These are phyloP conservation scores for Allantophomopsis lycopodina DNA, from an alignment of 2,329 filamentous ascomycete genomes.

Conservation along the genomic window DNA sequence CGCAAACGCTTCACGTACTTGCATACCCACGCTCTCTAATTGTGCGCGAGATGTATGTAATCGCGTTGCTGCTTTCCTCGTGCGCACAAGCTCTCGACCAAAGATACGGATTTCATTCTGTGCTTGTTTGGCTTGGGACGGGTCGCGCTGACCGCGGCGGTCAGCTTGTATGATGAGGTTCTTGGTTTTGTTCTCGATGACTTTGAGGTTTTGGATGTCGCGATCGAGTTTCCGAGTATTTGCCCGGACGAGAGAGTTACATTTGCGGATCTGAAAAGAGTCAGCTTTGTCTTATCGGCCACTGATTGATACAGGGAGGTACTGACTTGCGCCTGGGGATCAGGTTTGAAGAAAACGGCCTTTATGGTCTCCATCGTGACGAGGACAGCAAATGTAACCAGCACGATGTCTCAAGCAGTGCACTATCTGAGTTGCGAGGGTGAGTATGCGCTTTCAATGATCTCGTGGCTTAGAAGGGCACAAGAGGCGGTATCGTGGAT, in stretches of 20 bases:
- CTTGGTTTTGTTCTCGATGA: slow-evolving; percentile 73
- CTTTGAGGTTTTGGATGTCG: slow-evolving; percentile 68
- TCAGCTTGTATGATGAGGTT: slow-evolving; percentile 74
- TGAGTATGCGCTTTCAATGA: no score
- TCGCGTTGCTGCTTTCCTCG: slow-evolving; percentile 61
- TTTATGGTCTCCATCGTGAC: slow-evolving; percentile 71
- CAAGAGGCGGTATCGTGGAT: no score
- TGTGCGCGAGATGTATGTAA: slow-evolving; percentile 84
- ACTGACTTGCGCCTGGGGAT: slow-evolving; percentile 80
- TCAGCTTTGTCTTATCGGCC: slow-evolving; percentile 1
- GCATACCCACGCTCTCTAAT: slow-evolving; percentile 87
- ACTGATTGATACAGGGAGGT: no score
- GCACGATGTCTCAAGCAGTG: no score
- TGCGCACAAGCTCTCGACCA: slow-evolving; percentile 73
- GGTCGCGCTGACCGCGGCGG: slow-evolving; percentile 67
- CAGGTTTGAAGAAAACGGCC: slow-evolving; percentile 79
- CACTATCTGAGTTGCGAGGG: no score
- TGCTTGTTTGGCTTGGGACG: slow-evolving; percentile 66
- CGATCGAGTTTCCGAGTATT: slow-evolving; percentile 93
- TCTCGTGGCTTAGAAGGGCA: no score
- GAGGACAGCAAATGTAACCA: no score
- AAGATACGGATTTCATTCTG: slow-evolving; percentile 75
- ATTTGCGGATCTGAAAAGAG: slow-evolving; percentile 69
- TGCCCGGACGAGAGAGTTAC: slow-evolving; percentile 74
- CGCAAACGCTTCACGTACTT: slow-evolving; percentile 92